A percentile compares a stretch with the other conserved stretches of the same genome.
Evolutionary conservation across 1,284 basidiomycete species (phyloP).

Genomic region (Xanthoconium separans): DNA sequence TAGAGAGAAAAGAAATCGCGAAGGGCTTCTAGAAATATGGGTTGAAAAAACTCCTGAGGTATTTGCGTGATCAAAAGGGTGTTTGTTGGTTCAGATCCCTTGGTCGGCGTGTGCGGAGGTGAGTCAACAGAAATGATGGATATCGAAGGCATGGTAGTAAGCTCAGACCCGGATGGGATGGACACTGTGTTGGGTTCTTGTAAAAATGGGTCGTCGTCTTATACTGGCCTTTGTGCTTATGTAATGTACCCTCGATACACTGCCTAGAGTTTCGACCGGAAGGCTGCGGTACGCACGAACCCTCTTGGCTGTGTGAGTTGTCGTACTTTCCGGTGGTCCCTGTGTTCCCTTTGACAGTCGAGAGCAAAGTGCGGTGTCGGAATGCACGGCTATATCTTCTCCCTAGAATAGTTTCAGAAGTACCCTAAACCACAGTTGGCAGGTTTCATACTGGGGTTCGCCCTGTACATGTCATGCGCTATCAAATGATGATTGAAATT

Average conservation of each 20-base stretch:
- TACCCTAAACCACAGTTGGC: background rate
- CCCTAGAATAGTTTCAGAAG: slow-evolving; percentile 14
- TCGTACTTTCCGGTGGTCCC: slow-evolving; percentile 12
- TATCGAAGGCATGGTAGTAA: slow-evolving; percentile 30
- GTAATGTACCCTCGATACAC: slow-evolving; percentile 16
- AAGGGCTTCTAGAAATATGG: slow-evolving; percentile 64
- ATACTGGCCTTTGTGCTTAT: slow-evolving; percentile 19
- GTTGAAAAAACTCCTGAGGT: slow-evolving; percentile 68
- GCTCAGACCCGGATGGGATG: background rate
- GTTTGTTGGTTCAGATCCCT: slow-evolving; percentile 50
- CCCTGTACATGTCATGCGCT: background rate
- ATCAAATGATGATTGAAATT: slow-evolving; percentile 12
- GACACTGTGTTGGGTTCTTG: background rate
- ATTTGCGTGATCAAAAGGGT: slow-evolving; percentile 67
- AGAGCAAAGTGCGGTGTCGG: slow-evolving; percentile 16
- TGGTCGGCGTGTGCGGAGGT: slow-evolving; percentile 9
- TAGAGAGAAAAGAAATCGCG: slow-evolving; percentile 68
- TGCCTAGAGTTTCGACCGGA: slow-evolving; percentile 2
- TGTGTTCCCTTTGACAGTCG: slow-evolving; percentile 14
- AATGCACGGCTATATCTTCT: slow-evolving; percentile 1
- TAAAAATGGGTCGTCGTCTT: slow-evolving; percentile 1
- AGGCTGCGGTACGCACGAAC: slow-evolving; percentile 2
- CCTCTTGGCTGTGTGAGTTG: slow-evolving; percentile 18
- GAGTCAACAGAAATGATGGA: slow-evolving; percentile 25
- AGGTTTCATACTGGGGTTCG: background rate